These are phyloP conservation scores for Globisporangium uncinulatum DNA, from an alignment of 352 stramenopile species.

Conservation along the genomic window DNA sequence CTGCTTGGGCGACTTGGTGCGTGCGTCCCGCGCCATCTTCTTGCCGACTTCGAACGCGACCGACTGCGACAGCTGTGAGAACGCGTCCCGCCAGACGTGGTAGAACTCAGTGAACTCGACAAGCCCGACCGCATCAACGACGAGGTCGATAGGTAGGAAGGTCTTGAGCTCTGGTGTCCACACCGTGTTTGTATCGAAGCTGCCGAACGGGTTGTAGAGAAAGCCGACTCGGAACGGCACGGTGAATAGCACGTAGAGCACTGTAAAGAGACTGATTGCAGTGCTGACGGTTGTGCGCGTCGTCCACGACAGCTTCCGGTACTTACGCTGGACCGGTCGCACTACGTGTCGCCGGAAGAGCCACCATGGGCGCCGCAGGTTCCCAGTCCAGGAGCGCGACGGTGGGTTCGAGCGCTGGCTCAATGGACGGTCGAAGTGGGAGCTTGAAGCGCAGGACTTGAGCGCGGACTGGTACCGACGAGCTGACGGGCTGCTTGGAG, in stretches of 20 bases:
- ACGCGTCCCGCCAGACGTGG: slow-evolving; percentile 23
- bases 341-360: slow-evolving; percentile 14
- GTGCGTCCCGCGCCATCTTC: slow-evolving; percentile 35
- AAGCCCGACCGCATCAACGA: slow-evolving; percentile 38
- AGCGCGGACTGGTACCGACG: not conserved
- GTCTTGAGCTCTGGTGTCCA: slow-evolving; percentile 44
- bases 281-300: slow-evolving; percentile 30
- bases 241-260: slow-evolving; percentile 51
- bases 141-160: slow-evolving; percentile 29
- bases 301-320: slow-evolving; percentile 37
- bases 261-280: slow-evolving; percentile 15
- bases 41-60: slow-evolving; percentile 43
- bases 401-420: not conserved
- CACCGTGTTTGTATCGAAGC: not conserved
- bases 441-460: not conserved
- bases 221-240: slow-evolving; percentile 66
- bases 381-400: not conserved
- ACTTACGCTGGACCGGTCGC: slow-evolving; percentile 23
- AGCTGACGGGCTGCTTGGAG: not conserved
- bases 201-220: slow-evolving; percentile 47
- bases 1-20: slow-evolving; percentile 22
- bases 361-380: slow-evolving; percentile 1
- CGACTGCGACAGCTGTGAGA: slow-evolving; percentile 29
- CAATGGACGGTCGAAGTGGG: not conserved
- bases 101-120: slow-evolving; percentile 43